These are phyloP conservation scores for Dorcoceras hygrometricum DNA, from an alignment of 257 asterid species.

Conservation along the genomic window DNA sequence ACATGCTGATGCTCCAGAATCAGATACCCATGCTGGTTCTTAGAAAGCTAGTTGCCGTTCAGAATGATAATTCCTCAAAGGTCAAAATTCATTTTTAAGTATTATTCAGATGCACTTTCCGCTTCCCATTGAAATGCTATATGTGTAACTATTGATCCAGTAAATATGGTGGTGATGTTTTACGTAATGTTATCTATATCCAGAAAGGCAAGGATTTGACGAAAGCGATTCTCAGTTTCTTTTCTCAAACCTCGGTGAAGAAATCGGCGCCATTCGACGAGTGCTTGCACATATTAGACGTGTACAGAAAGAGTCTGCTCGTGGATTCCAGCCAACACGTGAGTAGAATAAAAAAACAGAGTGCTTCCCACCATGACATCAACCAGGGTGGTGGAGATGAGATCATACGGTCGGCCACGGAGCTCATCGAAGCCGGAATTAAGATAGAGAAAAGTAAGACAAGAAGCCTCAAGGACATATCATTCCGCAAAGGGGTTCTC, in stretches of 20 bases:
- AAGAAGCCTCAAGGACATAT: conserved; percentile 45
- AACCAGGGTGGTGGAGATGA: conserved; percentile 28
- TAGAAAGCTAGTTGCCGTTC: conserved; percentile 3
- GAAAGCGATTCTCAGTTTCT: conserved; percentile 10
- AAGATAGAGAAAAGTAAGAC: conserved; percentile 30
- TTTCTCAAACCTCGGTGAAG: conserved; percentile 6
- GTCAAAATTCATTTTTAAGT: background rate
- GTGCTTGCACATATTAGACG: conserved; percentile 35
- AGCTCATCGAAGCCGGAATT: conserved; percentile 60
- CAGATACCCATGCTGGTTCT: conserved; percentile 33
- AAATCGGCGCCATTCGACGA: background rate
- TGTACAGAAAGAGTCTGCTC: conserved; percentile 32
- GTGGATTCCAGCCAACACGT: background rate
- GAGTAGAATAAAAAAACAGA: background rate
- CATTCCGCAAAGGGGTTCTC: conserved; percentile 40
- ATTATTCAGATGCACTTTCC: background rate
- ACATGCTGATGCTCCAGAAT: conserved; percentile 45
- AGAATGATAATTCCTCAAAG: background rate
- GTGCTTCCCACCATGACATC: background rate
- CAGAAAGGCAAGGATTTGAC: conserved; percentile 12
- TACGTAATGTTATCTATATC: too few relatives aligned
- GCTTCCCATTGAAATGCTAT: too few relatives aligned
- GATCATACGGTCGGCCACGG: conserved; percentile 50
- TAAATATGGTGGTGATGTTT: background rate
- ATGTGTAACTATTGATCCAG: background rate